Conservation (phyloP, 805 yeast species). For the Brettanomyces sp. region DNA sequence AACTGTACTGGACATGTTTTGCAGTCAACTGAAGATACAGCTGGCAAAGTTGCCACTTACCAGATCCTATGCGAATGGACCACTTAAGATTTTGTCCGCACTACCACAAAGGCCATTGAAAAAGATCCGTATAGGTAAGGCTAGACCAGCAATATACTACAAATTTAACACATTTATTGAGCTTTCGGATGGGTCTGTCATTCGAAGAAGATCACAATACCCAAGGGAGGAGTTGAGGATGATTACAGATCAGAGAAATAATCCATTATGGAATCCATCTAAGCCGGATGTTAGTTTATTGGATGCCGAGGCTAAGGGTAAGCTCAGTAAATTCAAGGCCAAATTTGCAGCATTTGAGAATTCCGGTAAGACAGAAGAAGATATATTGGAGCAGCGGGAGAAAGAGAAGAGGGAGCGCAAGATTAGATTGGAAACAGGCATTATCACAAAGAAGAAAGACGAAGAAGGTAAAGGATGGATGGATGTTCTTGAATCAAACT, state of each 20-base stretch:
- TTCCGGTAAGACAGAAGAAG: slow-evolving; percentile 24
- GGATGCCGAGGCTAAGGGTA: slow-evolving; percentile 81
- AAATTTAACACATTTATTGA: slow-evolving; percentile 86
- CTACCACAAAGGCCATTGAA: slow-evolving; percentile 48
- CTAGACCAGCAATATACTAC: slow-evolving; percentile 88
- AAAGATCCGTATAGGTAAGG: slow-evolving; percentile 68
- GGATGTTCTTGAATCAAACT: slow-evolving; percentile 44
- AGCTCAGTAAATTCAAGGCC: slow-evolving; percentile 63
- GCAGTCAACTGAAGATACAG: background rate
- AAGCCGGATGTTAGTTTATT: slow-evolving; percentile 65
- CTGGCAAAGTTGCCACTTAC: background rate
- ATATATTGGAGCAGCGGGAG: slow-evolving; percentile 15
- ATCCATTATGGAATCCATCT: slow-evolving; percentile 81
- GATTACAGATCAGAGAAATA: slow-evolving; percentile 83
- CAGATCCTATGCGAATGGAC: slow-evolving; percentile 19
- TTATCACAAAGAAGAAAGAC: slow-evolving; percentile 15
- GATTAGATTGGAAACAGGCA: slow-evolving; percentile 21
- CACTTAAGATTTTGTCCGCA: slow-evolving; percentile 19
- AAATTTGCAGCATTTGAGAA: slow-evolving; percentile 46
- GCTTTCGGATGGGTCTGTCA: slow-evolving; percentile 88
- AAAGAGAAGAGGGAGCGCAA: slow-evolving; percentile 21
- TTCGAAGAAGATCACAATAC: slow-evolving; percentile 71
- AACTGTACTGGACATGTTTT: too few species aligned
- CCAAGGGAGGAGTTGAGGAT: slow-evolving; percentile 82
- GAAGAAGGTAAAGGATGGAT: slow-evolving; percentile 36